These are phyloP conservation scores for Coelastrella sp. DNA, from an alignment of 139 green algal genomes.

Conservation along the genomic window DNA sequence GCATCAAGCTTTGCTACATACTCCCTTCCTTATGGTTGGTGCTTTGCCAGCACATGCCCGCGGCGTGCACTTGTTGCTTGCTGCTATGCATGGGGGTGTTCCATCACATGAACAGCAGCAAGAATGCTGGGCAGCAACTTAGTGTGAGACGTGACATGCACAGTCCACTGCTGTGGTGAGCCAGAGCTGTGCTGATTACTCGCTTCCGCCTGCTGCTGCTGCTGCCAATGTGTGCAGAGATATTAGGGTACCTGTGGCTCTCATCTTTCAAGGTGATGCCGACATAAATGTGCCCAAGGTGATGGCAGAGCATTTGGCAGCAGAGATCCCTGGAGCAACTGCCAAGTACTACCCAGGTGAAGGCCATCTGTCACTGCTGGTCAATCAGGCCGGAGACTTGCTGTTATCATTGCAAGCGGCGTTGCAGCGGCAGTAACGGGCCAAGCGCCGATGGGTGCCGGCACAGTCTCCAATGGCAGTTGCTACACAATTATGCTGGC, in stretches of 20 bases:
- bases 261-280: conserved; percentile 7
- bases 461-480: background rate
- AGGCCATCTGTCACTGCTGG: conserved; percentile 21
- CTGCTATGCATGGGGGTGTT: too few species aligned
- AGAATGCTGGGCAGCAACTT: too few species aligned
- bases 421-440: background rate
- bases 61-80: too few species aligned
- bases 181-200: too few species aligned
- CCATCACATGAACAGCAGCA: too few species aligned
- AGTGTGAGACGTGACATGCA: too few species aligned
- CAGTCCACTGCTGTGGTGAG: too few species aligned
- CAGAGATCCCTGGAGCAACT: background rate
- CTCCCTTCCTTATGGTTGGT: too few species aligned
- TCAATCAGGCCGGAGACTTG: background rate
- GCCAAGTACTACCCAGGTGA: background rate
- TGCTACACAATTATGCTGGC: background rate
- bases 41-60: too few species aligned
- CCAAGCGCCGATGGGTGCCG: background rate
- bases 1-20: too few species aligned
- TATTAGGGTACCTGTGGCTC: background rate
- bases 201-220: background rate
- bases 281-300: conserved; percentile 9
- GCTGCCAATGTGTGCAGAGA: background rate
- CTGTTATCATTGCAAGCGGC: background rate
- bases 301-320: conserved; percentile 6